Conservation (phyloP, 768 basidiomycete species). For the Leccinum ochraceum region DNA sequence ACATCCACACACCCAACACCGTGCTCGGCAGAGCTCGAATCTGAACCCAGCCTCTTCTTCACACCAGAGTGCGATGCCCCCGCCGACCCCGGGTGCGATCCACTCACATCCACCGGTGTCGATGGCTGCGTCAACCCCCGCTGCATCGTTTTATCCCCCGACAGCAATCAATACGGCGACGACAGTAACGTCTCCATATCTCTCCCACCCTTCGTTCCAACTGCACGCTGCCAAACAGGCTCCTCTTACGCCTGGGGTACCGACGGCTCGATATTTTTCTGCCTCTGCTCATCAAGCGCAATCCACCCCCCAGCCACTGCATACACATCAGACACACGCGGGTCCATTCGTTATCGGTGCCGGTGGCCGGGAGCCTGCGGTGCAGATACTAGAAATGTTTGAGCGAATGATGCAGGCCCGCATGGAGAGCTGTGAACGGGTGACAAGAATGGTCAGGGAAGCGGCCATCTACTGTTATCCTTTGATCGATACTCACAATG, state of each 20-base stretch:
- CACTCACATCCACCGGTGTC: slow-evolving; percentile 20
- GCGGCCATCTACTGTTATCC: slow-evolving; percentile 19
- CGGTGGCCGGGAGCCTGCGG: slow-evolving; percentile 39
- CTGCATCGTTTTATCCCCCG: slow-evolving; percentile 31
- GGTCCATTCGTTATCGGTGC: slow-evolving; percentile 32
- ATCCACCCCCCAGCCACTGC: slow-evolving; percentile 8
- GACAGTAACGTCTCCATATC: slow-evolving; percentile 36
- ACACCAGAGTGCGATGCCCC: slow-evolving; percentile 19
- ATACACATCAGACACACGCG: slow-evolving; percentile 17
- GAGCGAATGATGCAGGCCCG: slow-evolving; percentile 72
- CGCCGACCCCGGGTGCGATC: slow-evolving; percentile 13
- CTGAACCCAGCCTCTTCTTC: slow-evolving; percentile 31
- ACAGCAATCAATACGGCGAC: slow-evolving; percentile 31
- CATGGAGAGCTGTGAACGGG: slow-evolving; percentile 73
- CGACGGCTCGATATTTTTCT: slow-evolving; percentile 12
- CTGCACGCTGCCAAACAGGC: slow-evolving; percentile 19
- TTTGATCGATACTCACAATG: slow-evolving; percentile 20
- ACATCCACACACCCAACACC: slow-evolving; percentile 29
- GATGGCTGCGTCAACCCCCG: slow-evolving; percentile 18
- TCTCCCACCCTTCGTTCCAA: slow-evolving; percentile 32
- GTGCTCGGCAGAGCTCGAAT: slow-evolving; percentile 32
- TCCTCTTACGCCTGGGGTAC: slow-evolving; percentile 11
- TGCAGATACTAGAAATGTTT: slow-evolving; percentile 65
- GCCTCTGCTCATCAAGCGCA: slow-evolving; percentile 15
- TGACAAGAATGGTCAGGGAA: slow-evolving; percentile 53